Conservation (phyloP, 306 rosid species). For the Canavalia gladiata region DNA sequence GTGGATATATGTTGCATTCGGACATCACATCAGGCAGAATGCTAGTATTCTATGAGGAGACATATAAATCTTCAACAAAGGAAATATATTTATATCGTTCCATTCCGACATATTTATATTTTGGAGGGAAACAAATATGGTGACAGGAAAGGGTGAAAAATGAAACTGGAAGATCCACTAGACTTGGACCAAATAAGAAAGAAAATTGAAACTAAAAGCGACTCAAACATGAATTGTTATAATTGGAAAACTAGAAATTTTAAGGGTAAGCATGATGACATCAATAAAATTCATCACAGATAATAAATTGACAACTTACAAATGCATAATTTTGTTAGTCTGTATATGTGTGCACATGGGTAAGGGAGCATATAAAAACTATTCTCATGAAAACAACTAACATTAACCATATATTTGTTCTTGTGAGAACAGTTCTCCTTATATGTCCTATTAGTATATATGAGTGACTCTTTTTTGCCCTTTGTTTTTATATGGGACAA, state of each 20-base stretch:
- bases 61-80: neutral
- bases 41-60: neutral
- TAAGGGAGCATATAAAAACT: neutral
- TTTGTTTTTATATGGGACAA: neutral
- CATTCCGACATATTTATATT: too few species aligned
- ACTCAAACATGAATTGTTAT: neutral
- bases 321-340: neutral
- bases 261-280: too few species aligned
- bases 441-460: neutral
- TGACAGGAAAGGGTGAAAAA: neutral
- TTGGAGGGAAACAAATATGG: too few species aligned
- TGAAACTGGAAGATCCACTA: neutral
- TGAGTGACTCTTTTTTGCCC: neutral
- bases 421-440: neutral
- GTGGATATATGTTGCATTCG: slow-evolving; percentile 6
- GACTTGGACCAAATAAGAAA: neutral
- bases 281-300: neutral
- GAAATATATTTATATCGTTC: too few species aligned
- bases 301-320: slow-evolving; percentile 1
- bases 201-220: neutral
- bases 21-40: neutral
- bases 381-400: neutral
- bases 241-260: neutral
- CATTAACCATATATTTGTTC: neutral
- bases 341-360: neutral